Evolutionary conservation across 495 filamentous ascomycete genomes (phyloP).

Genomic region (Podospora conica): DNA sequence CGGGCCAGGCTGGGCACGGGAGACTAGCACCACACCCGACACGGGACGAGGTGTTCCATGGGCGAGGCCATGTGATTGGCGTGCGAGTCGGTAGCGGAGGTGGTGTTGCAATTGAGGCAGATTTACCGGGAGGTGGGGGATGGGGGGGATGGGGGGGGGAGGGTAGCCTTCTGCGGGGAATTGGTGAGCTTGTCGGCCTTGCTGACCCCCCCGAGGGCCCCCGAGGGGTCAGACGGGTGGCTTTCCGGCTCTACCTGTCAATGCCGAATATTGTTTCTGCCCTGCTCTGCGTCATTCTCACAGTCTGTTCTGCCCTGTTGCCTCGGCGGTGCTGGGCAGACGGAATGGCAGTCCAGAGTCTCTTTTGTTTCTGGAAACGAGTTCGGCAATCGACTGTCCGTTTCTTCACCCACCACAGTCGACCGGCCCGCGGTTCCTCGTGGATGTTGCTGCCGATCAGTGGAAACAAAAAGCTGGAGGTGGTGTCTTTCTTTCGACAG

Average conservation of each 20-base stretch:
- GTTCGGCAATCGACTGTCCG: background rate
- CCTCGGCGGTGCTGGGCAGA: background rate
- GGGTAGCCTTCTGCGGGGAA: conserved; percentile 9
- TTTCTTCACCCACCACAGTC: background rate
- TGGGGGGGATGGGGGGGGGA: background rate
- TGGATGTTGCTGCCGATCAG: background rate
- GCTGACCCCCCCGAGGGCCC: background rate
- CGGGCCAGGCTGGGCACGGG: conserved; percentile 11
- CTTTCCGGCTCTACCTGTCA: conserved; percentile 17
- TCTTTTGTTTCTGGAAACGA: background rate
- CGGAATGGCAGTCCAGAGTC: background rate
- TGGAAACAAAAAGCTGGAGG: background rate
- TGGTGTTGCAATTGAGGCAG: conserved; percentile 22
- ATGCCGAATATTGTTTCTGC: conserved; percentile 15
- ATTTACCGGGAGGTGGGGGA: conserved; percentile 16
- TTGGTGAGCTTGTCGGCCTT: conserved; percentile 1
- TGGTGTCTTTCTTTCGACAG: background rate
- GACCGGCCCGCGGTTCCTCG: background rate
- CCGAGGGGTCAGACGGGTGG: background rate
- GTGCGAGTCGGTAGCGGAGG: conserved; percentile 1
- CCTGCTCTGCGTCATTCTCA: conserved; percentile 4
- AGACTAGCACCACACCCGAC: conserved; percentile 3
- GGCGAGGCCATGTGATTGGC: conserved; percentile 12
- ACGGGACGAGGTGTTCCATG: conserved; percentile 13
- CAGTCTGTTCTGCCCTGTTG: background rate